Conservation (phyloP, 352 stramenopile species). For the Sclerospora graminicola region DNA sequence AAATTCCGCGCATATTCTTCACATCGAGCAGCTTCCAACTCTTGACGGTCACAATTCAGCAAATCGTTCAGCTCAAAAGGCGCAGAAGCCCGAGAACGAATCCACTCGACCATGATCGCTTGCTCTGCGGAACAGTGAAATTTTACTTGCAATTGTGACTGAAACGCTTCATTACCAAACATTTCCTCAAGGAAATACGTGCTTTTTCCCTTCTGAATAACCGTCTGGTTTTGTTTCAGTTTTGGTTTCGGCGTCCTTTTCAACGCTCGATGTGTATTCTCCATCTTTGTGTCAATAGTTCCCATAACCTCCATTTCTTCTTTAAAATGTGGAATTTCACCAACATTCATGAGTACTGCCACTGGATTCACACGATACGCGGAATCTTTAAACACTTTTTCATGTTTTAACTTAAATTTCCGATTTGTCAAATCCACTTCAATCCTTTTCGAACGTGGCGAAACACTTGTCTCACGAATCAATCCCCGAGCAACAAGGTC, state of each 20-base stretch:
- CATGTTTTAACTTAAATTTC: conserved; percentile 21
- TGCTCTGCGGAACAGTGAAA: conserved; percentile 44
- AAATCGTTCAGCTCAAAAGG: conserved; percentile 24
- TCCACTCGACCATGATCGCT: conserved; percentile 40
- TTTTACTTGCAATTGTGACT: conserved; percentile 29
- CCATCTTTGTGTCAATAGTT: neutral
- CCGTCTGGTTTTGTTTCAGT: conserved; percentile 19
- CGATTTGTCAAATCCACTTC: conserved; percentile 21
- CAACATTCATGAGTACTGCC: conserved; percentile 22
- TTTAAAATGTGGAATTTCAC: conserved; percentile 24
- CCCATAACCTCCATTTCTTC: neutral
- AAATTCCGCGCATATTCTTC: conserved; percentile 29
- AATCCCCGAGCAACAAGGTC: conserved; percentile 4
- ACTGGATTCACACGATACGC: conserved; percentile 43
- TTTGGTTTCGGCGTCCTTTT: conserved; percentile 24
- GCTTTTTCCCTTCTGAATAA: conserved; percentile 1
- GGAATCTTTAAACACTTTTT: conserved; percentile 24
- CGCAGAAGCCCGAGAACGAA: conserved; percentile 15
- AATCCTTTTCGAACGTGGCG: conserved; percentile 4
- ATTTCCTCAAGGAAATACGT: conserved; percentile 28
- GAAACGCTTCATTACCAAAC: conserved; percentile 19
- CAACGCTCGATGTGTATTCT: conserved; percentile 18
- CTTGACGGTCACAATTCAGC: neutral
- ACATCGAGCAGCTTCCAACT: conserved; percentile 3
- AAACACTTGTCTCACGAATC: neutral